A percentile compares a stretch with the other conserved stretches of the same genome.
Conservation (phyloP, 1,139 yeast genomes). For the Yamadazyma buinensis region DNA sequence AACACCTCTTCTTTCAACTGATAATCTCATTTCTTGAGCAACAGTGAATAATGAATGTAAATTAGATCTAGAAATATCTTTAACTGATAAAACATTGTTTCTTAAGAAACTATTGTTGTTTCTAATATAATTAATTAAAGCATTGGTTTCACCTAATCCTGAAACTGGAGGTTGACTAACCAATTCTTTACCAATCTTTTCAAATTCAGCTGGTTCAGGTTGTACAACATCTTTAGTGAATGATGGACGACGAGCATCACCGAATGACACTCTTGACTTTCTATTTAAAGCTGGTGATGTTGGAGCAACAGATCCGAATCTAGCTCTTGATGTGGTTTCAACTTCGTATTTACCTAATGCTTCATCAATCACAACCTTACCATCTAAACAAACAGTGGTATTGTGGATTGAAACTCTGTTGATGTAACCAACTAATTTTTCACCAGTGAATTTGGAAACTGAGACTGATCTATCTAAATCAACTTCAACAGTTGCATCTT, state of each 20-base stretch:
- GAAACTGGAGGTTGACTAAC: conserved; percentile 69
- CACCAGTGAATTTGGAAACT: conserved; percentile 52
- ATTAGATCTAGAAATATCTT: conserved; percentile 81
- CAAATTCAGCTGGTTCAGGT: conserved; percentile 42
- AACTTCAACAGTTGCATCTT: conserved; percentile 72
- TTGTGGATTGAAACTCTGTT: conserved; percentile 82
- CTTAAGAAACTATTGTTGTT: conserved; percentile 84
- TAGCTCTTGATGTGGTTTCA: conserved; percentile 28
- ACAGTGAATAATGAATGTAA: conserved; percentile 90
- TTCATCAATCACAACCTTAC: conserved; percentile 54
- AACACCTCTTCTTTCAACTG: conserved; percentile 95
- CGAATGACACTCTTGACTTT: conserved; percentile 48
- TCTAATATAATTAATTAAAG: conserved; percentile 73
- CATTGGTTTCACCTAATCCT: conserved; percentile 72
- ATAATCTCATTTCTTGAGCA: conserved; percentile 97
- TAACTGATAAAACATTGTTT: conserved; percentile 82
- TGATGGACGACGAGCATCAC: conserved; percentile 44
- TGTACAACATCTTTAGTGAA: conserved; percentile 25
- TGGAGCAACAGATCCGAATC: conserved; percentile 41
- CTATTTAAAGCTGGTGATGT: conserved; percentile 44
- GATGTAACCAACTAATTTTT: conserved; percentile 68
- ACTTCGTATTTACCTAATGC: conserved; percentile 61
- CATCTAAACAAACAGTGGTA: conserved; percentile 82
- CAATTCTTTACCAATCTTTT: conserved; percentile 62
- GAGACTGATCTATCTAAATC: conserved; percentile 68